A percentile compares a stretch with the other conserved stretches of the same genome.
phyloP scores from a whole-genome alignment of 352 stramenopile species.

The Peronospora tabacina region DNA sequence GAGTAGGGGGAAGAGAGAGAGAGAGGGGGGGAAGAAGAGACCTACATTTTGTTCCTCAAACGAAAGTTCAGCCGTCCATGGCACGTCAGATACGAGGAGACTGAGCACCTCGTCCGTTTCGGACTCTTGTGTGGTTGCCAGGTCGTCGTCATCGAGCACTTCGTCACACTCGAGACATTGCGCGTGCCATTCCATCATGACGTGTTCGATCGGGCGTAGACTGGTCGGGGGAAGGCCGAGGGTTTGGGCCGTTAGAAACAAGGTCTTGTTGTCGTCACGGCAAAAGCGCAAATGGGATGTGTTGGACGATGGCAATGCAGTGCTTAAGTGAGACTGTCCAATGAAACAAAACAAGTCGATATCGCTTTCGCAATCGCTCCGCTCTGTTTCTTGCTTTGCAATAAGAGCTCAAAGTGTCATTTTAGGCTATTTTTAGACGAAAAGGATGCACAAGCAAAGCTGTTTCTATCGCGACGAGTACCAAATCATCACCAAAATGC shows the following conservation, averaged over 20 bases:
- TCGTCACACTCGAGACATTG: slow-evolving; percentile 74
- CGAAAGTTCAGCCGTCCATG: slow-evolving; percentile 25
- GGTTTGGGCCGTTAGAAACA: slow-evolving; percentile 3
- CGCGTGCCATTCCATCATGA: slow-evolving; percentile 49
- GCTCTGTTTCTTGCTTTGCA: slow-evolving; percentile 38
- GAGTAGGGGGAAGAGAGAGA: background rate
- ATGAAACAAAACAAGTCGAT: too few relatives aligned
- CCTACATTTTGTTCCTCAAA: slow-evolving; percentile 40
- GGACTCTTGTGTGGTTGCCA: slow-evolving; percentile 35
- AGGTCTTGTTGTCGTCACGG: slow-evolving; percentile 6
- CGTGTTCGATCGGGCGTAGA: background rate
- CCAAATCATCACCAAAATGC: background rate
- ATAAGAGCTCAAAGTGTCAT: background rate
- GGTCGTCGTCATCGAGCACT: slow-evolving; percentile 62
- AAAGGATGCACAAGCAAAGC: background rate
- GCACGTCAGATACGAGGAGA: slow-evolving; percentile 13
- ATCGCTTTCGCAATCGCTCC: too few relatives aligned
- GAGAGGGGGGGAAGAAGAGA: background rate
- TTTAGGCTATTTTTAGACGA: background rate
- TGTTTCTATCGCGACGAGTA: too few relatives aligned
- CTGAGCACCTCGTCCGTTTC: slow-evolving; percentile 15
- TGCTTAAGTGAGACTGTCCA: slow-evolving; percentile 16
- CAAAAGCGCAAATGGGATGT: slow-evolving; percentile 23
- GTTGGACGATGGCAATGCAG: slow-evolving; percentile 26
- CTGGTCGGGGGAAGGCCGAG: background rate